Evolutionary conservation across 139 green algal species (phyloP).

Genomic region (Nannochloris sp.): DNA sequence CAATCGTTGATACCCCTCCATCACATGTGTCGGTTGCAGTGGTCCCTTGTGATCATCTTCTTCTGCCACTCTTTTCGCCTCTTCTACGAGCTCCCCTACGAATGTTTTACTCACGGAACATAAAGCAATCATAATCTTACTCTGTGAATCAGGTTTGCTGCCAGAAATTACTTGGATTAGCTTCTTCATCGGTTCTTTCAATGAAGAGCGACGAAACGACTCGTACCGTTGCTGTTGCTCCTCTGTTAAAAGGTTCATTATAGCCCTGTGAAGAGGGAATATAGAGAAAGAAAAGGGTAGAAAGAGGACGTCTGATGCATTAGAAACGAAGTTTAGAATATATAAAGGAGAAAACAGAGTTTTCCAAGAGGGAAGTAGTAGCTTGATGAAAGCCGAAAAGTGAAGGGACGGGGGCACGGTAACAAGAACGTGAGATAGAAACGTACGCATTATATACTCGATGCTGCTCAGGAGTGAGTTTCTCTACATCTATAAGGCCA

Average conservation of each 20-base stretch:
- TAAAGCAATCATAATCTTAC: constrained; percentile 54
- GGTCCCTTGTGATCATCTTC: constrained; percentile 43
- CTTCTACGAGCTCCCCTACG: constrained; percentile 68
- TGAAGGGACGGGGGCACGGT: no score
- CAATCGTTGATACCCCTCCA: constrained; percentile 49
- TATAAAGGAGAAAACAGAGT: neutral
- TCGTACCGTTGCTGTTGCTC: constrained; percentile 62
- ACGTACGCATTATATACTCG: constrained; percentile 20
- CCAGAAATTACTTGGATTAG: constrained; percentile 36
- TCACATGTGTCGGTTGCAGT: constrained; percentile 54
- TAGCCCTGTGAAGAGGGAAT: constrained; percentile 23
- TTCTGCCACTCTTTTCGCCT: constrained; percentile 47
- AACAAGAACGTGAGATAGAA: no score
- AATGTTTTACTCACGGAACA: constrained; percentile 65
- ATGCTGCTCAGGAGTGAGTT: constrained; percentile 18
- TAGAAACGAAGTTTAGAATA: neutral
- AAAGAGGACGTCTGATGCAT: neutral
- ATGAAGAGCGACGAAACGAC: constrained; percentile 49
- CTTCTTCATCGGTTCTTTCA: constrained; percentile 50
- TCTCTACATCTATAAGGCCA: constrained; percentile 20
- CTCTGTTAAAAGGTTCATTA: constrained; percentile 55
- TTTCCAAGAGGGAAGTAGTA: no score
- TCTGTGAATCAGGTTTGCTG: constrained; percentile 4
- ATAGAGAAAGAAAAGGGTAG: neutral
- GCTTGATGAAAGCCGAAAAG: no score